A percentile compares a stretch with the other conserved stretches of the same genome.
phyloP scores from a whole-genome alignment of 805 yeast species.

The Lachancea sp. region DNA sequence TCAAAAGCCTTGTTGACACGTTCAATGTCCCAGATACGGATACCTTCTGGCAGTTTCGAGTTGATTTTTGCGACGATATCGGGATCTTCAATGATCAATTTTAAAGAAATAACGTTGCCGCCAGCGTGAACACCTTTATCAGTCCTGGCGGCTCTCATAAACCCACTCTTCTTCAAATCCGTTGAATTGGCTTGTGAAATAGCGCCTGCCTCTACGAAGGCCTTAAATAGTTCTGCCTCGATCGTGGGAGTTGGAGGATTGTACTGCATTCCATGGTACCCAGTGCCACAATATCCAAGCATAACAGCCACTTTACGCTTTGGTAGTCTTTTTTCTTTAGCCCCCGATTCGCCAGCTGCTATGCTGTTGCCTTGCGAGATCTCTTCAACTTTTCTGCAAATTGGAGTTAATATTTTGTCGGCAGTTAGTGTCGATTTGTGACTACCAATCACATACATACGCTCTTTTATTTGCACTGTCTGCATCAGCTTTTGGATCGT shows the following conservation, averaged over 20 bases:
- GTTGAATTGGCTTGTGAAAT: slow-evolving; percentile 79
- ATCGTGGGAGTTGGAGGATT: slow-evolving; percentile 86
- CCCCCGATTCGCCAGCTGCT: slow-evolving; percentile 56
- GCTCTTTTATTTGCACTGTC: slow-evolving; percentile 19
- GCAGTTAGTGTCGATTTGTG: neutral
- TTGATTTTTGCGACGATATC: slow-evolving; percentile 72
- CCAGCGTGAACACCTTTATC: slow-evolving; percentile 98
- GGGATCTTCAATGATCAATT: slow-evolving; percentile 70
- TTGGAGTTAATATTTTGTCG: neutral
- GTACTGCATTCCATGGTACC: slow-evolving; percentile 93
- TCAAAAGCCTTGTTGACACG: slow-evolving; percentile 88
- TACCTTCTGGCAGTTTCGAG: slow-evolving; percentile 68
- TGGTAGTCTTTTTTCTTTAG: slow-evolving; percentile 59
- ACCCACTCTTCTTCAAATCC: slow-evolving; percentile 81
- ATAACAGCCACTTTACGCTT: slow-evolving; percentile 85
- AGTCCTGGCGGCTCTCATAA: slow-evolving; percentile 81
- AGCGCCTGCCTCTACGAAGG: slow-evolving; percentile 82
- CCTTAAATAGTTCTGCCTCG: slow-evolving; percentile 81
- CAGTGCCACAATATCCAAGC: slow-evolving; percentile 94
- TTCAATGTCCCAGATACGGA: slow-evolving; percentile 88
- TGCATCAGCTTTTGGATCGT: slow-evolving; percentile 13
- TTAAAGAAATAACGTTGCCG: slow-evolving; percentile 81
- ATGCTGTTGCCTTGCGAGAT: slow-evolving; percentile 20
- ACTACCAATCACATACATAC: slow-evolving; percentile 18
- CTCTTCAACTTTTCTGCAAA: slow-evolving; percentile 16